Evolutionary conservation across 495 filamentous ascomycete genomes (phyloP), one percentile per base, ranked within the genome.

Genomic region (Penicillium crystallinum): DNA sequence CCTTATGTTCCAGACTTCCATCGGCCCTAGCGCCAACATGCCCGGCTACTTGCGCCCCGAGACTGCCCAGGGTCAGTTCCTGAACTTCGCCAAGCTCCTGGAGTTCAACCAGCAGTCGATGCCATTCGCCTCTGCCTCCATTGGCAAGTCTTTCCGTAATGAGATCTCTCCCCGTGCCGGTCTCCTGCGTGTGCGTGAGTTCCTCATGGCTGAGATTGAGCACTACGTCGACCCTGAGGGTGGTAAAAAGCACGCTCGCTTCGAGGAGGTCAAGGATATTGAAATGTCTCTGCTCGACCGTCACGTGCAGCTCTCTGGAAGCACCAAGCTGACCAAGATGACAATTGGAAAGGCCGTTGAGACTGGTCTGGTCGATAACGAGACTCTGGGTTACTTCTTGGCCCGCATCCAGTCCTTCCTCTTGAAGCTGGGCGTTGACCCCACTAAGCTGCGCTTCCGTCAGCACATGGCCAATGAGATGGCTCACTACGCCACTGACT

Each of bases 341-440:
- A 73, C 80, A 17, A 84, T 91, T 52, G 85, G 86, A 53, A 72
- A 89, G 62, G 88, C 88, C 23, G 87, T 92, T 23, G 73, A 81
- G 65, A 74, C 72, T 18, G 76, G 79, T 8, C 60, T 88, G 15
- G 85, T 92, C 9, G 86, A 92, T 65, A 92, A 90, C 68, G 88
- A 92, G 73, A 90, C 87, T 1, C 77, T 92, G n/a, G 88, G 88
- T 40, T 92, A 92, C 73, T 92, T 92, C 75, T 75, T 92, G 30
- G 88, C 82, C 39, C 80, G 88, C 39, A 90, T 91, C 53, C 83
- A 85, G 62, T 73, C 80, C 18, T 92, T 91, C 79, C 72, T 92
- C 33, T 56, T 79, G 47, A 83, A 80, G 64, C 70, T 92, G 36
- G 88, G 88, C 56, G 71, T 86, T 10, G 86, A 92, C 61, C 68